Percentiles rank a stretch among this genome's conserved stretches.
These are phyloP conservation scores for Xylaria arbuscula DNA, from an alignment of 2,329 filamentous ascomycete species.

Conservation along the genomic window DNA sequence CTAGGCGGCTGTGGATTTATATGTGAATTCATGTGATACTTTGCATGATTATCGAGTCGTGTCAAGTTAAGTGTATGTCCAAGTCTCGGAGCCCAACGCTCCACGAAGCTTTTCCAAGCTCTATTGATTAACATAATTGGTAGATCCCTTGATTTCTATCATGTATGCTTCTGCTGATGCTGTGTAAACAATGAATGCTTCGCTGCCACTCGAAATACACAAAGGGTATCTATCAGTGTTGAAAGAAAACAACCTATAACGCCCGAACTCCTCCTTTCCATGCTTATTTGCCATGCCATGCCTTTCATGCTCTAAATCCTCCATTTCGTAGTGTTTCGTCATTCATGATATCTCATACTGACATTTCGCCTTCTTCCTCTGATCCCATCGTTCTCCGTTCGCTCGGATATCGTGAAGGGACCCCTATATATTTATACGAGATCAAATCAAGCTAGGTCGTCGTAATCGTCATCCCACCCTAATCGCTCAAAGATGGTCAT, in stretches of 20 bases:
- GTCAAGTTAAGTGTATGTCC: background rate
- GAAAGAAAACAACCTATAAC: background rate
- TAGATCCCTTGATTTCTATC: background rate
- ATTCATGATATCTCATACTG: constrained; percentile 30
- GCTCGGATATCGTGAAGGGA: background rate
- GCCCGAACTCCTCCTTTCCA: constrained; percentile 37
- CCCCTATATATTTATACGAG: constrained; percentile 11
- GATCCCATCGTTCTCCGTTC: background rate
- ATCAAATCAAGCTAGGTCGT: constrained; percentile 51
- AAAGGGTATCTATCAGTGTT: constrained; percentile 5
- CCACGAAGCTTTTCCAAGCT: background rate
- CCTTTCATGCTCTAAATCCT: constrained; percentile 16
- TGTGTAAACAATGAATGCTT: constrained; percentile 5
- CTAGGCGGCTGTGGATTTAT: too few species aligned
- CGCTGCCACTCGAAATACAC: constrained; percentile 7
- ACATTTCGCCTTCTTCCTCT: constrained; percentile 2
- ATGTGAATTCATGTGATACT: too few species aligned
- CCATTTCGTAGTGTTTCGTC: constrained; percentile 40
- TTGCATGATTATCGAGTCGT: too few species aligned
- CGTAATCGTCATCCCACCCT: constrained; percentile 68
- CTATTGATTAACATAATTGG: background rate
- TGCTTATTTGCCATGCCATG: constrained; percentile 39
- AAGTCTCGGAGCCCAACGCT: background rate
- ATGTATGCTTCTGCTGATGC: background rate
- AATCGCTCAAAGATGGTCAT: constrained; percentile 65